Percentiles rank a stretch among this genome's conserved stretches.
phyloP scores from a whole-genome alignment of 1,284 basidiomycete genomes.

The Abortiporus biennis region DNA sequence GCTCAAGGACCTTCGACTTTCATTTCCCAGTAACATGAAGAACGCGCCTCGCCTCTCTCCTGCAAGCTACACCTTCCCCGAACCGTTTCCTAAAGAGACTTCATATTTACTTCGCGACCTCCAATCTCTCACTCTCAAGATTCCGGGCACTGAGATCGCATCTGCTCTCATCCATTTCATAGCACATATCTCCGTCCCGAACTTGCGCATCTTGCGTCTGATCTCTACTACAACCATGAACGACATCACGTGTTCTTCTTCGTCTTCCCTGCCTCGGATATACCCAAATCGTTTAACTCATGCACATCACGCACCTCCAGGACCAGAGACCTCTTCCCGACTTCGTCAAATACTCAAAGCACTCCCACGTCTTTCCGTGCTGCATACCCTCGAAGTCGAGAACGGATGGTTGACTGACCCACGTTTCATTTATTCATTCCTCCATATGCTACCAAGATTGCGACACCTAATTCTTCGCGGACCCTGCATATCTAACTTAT shows the following conservation, averaged over 20 bases:
- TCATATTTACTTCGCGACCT: slow-evolving; percentile 15
- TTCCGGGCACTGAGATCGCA: slow-evolving; percentile 2
- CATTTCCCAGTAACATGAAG: slow-evolving; percentile 18
- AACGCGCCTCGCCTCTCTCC: slow-evolving; percentile 8
- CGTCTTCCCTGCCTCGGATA: neutral
- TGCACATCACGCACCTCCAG: neutral
- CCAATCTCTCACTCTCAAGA: slow-evolving; percentile 12
- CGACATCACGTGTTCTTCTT: neutral
- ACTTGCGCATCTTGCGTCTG: slow-evolving; percentile 3
- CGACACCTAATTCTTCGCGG: slow-evolving; percentile 21
- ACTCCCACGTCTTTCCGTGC: slow-evolving; percentile 19
- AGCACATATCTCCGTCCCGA: slow-evolving; percentile 5
- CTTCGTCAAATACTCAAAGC: slow-evolving; percentile 21
- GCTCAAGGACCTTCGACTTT: slow-evolving; percentile 19
- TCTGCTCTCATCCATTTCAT: slow-evolving; percentile 7
- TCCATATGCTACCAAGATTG: slow-evolving; percentile 19
- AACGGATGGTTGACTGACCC: slow-evolving; percentile 23
- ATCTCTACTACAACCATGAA: neutral
- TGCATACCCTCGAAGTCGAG: slow-evolving; percentile 20
- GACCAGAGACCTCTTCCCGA: slow-evolving; percentile 9
- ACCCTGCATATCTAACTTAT: slow-evolving; percentile 16
- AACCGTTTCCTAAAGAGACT: slow-evolving; percentile 14
- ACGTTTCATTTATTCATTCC: slow-evolving; percentile 20
- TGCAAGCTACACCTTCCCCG: too few relatives aligned
- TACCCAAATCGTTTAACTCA: too few relatives aligned